A percentile compares a stretch with the other conserved stretches of the same genome.
phyloP scores from a whole-genome alignment of 2,329 filamentous ascomycete species.

The Aspergillus jensenii region DNA sequence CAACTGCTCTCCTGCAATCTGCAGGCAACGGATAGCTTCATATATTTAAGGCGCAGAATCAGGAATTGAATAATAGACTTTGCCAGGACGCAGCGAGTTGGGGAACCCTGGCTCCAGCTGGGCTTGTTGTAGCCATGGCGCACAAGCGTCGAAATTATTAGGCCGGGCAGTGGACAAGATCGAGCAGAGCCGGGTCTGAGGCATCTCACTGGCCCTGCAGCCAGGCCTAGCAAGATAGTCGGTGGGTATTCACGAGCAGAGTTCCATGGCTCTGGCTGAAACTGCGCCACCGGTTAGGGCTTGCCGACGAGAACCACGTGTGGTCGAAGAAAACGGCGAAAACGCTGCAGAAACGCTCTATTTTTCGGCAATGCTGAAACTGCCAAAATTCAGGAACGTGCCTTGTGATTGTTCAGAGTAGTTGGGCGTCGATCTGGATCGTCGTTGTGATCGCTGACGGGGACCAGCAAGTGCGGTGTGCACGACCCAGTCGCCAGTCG shows the following conservation, averaged over 20 bases:
- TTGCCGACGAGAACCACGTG: too few species aligned
- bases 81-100: neutral
- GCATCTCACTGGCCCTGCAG: neutral
- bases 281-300: neutral
- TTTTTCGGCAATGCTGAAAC: too few species aligned
- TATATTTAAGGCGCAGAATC: neutral
- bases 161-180: neutral
- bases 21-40: neutral
- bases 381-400: too few species aligned
- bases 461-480: too few species aligned
- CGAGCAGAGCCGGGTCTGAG: too few species aligned
- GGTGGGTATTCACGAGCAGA: too few species aligned
- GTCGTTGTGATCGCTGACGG: too few species aligned
- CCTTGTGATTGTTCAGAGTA: too few species aligned
- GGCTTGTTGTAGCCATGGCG: constrained; percentile 4
- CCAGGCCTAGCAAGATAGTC: too few species aligned
- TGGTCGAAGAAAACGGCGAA: neutral
- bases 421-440: too few species aligned
- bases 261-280: neutral
- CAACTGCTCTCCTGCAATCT: neutral
- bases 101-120: neutral
- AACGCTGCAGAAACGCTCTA: neutral
- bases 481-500: too few species aligned
- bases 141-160: constrained; percentile 6
- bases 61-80: neutral